A percentile compares a stretch with the other conserved stretches of the same genome.
These are phyloP conservation scores for Pseudocercospora cruenta DNA, from an alignment of 2,329 filamentous ascomycete species.

Conservation along the genomic window DNA sequence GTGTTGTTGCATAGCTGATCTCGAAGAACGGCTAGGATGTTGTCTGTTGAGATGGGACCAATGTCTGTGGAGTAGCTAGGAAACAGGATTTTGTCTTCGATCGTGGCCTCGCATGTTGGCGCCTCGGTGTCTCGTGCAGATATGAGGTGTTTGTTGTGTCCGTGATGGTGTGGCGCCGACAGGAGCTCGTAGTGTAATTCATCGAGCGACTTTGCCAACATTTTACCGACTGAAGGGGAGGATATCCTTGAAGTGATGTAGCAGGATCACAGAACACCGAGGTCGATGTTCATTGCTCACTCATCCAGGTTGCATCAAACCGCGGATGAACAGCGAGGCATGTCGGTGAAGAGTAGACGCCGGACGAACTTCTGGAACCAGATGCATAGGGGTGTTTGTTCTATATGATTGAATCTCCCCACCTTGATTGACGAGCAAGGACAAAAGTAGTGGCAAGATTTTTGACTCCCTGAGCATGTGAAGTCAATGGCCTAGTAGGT, in stretches of 20 bases:
- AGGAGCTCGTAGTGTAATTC: not conserved
- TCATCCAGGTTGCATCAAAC: not conserved
- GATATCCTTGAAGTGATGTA: not conserved
- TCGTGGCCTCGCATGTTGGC: not conserved
- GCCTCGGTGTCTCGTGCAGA: not conserved
- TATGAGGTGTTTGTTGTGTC: not conserved
- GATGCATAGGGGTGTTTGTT: not conserved
- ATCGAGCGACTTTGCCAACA: not conserved
- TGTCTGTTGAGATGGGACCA: slow-evolving; percentile 17
- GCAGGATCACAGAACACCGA: slow-evolving; percentile 5
- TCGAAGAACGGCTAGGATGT: slow-evolving; percentile 12
- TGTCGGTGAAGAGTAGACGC: not conserved
- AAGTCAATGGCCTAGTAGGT: not conserved
- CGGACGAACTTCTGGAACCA: not conserved
- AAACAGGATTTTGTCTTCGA: slow-evolving; percentile 14
- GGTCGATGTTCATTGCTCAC: not conserved
- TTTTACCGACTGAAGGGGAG: not conserved
- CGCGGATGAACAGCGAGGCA: not conserved
- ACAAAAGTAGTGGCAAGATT: not conserved
- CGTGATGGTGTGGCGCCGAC: not conserved
- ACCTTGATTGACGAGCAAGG: not conserved
- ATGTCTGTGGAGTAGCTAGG: slow-evolving; percentile 18
- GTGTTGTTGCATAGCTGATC: slow-evolving; percentile 19
- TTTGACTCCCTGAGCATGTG: slow-evolving; percentile 2
- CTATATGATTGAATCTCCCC: slow-evolving; percentile 6